These are phyloP conservation scores for Syncephalastrum sp. DNA, from an alignment of 371 early-diverging fungal species.

Conservation along the genomic window DNA sequence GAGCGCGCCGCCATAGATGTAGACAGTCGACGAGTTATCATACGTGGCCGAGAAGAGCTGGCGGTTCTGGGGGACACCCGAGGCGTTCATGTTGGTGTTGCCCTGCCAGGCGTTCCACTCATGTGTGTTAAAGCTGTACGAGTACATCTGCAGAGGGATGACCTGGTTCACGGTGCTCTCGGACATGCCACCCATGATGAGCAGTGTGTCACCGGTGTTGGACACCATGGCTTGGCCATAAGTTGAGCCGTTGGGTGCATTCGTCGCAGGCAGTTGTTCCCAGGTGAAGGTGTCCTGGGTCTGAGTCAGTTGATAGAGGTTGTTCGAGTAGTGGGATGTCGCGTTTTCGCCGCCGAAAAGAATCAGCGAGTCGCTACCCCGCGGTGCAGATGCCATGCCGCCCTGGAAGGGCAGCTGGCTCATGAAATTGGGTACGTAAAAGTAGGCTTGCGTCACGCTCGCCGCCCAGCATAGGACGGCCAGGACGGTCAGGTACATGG, in stretches of 20 bases:
- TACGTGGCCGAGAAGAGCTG: slow-evolving; percentile 21
- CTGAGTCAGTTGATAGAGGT: slow-evolving; percentile 24
- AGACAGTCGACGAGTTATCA: slow-evolving; percentile 18
- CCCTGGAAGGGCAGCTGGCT: slow-evolving; percentile 25
- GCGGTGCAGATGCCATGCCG: slow-evolving; percentile 25
- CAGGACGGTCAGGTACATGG: slow-evolving; percentile 6
- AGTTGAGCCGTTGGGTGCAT: slow-evolving; percentile 13
- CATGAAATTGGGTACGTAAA: slow-evolving; percentile 17
- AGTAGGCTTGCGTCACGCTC: slow-evolving; percentile 18
- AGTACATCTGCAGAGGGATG: slow-evolving; percentile 18
- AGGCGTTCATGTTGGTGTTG: slow-evolving; percentile 9
- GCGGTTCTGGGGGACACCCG: slow-evolving; percentile 21
- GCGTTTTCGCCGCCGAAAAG: slow-evolving; percentile 34
- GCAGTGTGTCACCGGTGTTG: slow-evolving; percentile 8
- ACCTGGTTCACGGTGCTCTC: neutral
- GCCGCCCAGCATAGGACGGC: slow-evolving; percentile 6
- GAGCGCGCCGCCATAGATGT: slow-evolving; percentile 33
- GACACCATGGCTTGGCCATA: slow-evolving; percentile 22
- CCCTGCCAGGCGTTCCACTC: slow-evolving; percentile 12
- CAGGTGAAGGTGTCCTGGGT: slow-evolving; percentile 18
- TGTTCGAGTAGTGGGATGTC: slow-evolving; percentile 18
- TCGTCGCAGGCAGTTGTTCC: slow-evolving; percentile 21
- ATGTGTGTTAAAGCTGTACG: slow-evolving; percentile 14
- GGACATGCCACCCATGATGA: slow-evolving; percentile 19
- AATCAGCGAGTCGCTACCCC: slow-evolving; percentile 23